Evolutionary conservation across 1,284 basidiomycete species (phyloP).

Genomic region (Ganoderma multipileum): DNA sequence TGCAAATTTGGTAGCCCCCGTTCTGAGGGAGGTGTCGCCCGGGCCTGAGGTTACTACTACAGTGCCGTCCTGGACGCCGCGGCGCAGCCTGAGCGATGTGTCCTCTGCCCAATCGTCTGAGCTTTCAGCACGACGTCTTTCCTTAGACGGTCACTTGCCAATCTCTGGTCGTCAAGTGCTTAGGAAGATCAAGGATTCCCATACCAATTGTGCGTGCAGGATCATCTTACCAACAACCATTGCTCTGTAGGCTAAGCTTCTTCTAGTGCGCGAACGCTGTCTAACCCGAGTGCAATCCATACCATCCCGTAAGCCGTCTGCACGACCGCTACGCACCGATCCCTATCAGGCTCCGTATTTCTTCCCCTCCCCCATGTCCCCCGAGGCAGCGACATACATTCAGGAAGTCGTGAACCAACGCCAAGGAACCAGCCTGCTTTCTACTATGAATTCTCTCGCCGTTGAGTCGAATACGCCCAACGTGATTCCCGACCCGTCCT

Average conservation of each 20-base stretch:
- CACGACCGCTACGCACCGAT: conserved; percentile 50
- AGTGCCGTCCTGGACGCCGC: background rate
- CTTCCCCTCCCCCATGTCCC: conserved; percentile 54
- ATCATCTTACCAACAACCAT: background rate
- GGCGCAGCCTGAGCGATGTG: conserved; percentile 9
- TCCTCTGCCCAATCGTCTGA: conserved; percentile 14
- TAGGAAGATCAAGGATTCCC: conserved; percentile 18
- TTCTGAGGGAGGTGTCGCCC: background rate
- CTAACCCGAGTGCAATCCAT: conserved; percentile 23
- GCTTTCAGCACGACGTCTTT: conserved; percentile 13
- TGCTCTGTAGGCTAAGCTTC: background rate
- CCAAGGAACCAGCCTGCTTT: conserved; percentile 3
- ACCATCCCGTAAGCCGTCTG: conserved; percentile 17
- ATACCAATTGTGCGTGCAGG: conserved; percentile 15
- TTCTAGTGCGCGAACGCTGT: conserved; percentile 26
- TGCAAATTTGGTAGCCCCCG: background rate
- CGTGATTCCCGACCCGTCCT: background rate
- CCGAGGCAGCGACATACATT: conserved; percentile 44
- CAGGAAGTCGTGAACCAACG: conserved; percentile 38
- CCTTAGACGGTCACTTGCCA: conserved; percentile 8
- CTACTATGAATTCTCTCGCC: background rate
- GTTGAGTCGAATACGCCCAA: background rate
- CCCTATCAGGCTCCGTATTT: conserved; percentile 70
- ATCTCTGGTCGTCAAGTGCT: conserved; percentile 17
- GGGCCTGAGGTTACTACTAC: background rate